phyloP scores from a whole-genome alignment of 2,329 filamentous ascomycete genomes.

The Verruconis gallopava region DNA sequence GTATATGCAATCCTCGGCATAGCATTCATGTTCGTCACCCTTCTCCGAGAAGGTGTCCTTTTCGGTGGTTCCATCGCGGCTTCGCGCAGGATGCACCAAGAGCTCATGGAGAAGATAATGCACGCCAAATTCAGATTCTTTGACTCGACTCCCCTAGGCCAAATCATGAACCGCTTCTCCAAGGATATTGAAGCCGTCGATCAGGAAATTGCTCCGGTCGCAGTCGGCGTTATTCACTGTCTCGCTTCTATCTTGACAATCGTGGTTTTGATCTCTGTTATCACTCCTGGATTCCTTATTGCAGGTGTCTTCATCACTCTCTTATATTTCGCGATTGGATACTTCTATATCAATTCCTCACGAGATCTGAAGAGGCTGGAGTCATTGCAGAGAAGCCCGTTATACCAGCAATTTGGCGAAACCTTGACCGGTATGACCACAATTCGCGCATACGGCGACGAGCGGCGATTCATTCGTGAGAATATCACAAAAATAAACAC shows the following conservation, averaged over 20 bases:
- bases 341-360: conserved; percentile 85
- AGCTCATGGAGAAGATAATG: conserved; percentile 64
- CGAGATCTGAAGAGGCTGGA: conserved; percentile 90
- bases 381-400: conserved; percentile 81
- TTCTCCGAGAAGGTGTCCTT: conserved; percentile 73
- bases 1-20: conserved; percentile 73
- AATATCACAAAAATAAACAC: conserved; percentile 81
- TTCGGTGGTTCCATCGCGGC: conserved; percentile 87
- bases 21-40: conserved; percentile 65
- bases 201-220: conserved; percentile 87
- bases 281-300: conserved; percentile 84
- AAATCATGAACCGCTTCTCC: conserved; percentile 97
- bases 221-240: conserved; percentile 61
- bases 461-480: conserved; percentile 83
- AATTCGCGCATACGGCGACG: conserved; percentile 90
- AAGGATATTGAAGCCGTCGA: conserved; percentile 93
- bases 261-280: conserved; percentile 69
- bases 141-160: conserved; percentile 86
- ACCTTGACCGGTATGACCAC: conserved; percentile 90
- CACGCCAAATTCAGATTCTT: conserved; percentile 96
- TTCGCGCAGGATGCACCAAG: conserved; percentile 70
- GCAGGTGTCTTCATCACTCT: conserved; percentile 73
- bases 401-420: conserved; percentile 97
- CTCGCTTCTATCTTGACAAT: conserved; percentile 66
- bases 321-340: conserved; percentile 70